A percentile compares a stretch with the other conserved stretches of the same genome.
These are phyloP conservation scores for Solanum tarapatanum DNA, from an alignment of 257 asterid genomes.

Conservation along the genomic window DNA sequence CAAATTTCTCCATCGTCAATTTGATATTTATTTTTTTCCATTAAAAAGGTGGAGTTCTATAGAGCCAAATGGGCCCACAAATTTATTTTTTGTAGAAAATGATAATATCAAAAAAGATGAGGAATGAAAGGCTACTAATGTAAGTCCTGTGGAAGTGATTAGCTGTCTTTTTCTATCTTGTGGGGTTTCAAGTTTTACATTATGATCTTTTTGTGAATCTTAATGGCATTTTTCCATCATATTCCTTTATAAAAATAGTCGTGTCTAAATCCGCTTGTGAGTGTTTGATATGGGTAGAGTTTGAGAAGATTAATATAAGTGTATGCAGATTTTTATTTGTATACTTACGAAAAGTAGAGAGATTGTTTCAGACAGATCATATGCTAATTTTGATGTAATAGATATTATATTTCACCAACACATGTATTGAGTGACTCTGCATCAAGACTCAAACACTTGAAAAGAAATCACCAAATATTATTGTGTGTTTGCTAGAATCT, in stretches of 20 bases:
- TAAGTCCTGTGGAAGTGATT: neutral
- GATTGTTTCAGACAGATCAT: too few species aligned
- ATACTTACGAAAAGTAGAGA: too few species aligned
- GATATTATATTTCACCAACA: neutral
- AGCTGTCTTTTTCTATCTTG: neutral
- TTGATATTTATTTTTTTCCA: neutral
- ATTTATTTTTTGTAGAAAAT: neutral
- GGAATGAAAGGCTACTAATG: slow-evolving; percentile 12
- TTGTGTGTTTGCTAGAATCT: neutral
- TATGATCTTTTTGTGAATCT: neutral
- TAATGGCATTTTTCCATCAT: neutral
- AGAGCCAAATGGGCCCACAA: neutral
- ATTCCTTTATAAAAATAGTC: neutral
- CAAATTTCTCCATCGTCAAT: neutral
- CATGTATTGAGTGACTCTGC: neutral
- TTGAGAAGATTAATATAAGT: too few species aligned
- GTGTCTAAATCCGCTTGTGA: neutral
- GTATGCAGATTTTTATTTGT: too few species aligned
- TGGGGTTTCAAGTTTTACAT: neutral
- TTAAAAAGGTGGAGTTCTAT: neutral
- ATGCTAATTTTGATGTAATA: neutral
- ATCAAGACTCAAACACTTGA: neutral
- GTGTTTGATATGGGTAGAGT: too few species aligned
- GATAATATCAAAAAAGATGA: neutral
- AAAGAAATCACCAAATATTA: neutral